phyloP scores from a whole-genome alignment of 148 eudicot genomes.

The Persicaria maculosa region DNA sequence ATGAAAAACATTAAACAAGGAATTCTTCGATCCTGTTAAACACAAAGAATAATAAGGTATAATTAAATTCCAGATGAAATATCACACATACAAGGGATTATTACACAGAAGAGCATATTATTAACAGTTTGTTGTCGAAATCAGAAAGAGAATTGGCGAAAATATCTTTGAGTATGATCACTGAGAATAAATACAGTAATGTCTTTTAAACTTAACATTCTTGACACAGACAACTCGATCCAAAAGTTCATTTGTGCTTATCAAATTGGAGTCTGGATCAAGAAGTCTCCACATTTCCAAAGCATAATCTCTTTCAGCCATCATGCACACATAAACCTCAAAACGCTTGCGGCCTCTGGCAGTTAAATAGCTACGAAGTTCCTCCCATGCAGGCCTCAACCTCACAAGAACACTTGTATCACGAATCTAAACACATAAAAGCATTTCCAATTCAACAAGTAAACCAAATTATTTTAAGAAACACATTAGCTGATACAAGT shows the following conservation, averaged over 20 bases:
- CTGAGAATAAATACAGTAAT: neutral
- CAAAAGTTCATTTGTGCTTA: conserved; percentile 58
- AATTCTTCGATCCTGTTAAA: conserved; percentile 65
- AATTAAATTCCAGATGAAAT: neutral
- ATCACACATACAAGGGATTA: neutral
- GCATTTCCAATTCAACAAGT: neutral
- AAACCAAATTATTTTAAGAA: neutral
- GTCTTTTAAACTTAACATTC: conserved; percentile 44
- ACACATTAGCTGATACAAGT: neutral
- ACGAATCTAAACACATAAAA: conserved; percentile 53
- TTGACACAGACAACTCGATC: conserved; percentile 95
- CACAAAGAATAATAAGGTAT: neutral
- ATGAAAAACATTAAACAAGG: conserved; percentile 87
- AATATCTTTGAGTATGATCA: neutral
- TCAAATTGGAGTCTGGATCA: conserved; percentile 93
- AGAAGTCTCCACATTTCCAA: conserved; percentile 99
- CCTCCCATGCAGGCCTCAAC: conserved; percentile 99
- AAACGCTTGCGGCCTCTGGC: conserved; percentile 98
- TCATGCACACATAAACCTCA: conserved; percentile 99
- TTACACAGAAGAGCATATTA: neutral
- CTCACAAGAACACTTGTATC: conserved; percentile 99
- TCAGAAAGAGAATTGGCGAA: neutral
- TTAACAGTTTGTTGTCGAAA: neutral
- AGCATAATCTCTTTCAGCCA: conserved; percentile 99
- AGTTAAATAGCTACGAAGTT: conserved; percentile 87